These are phyloP conservation scores for Boletus huronensis DNA, from an alignment of 768 basidiomycete species.

Conservation along the genomic window DNA sequence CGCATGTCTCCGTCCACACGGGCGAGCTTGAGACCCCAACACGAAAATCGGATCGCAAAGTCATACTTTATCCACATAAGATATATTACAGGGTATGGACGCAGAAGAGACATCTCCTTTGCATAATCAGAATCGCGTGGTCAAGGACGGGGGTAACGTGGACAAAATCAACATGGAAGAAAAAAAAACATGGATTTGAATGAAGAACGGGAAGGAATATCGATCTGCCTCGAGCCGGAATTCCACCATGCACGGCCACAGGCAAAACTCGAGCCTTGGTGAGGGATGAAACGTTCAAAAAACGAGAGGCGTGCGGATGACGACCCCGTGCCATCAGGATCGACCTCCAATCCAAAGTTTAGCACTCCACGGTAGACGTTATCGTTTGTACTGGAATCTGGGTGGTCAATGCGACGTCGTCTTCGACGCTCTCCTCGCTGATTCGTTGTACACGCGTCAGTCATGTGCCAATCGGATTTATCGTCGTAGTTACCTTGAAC, in stretches of 20 bases:
- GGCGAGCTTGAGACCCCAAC: background rate
- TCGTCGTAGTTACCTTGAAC: background rate
- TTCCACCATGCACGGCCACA: background rate
- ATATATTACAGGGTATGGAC: background rate
- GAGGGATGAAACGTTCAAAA: background rate
- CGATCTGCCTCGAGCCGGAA: background rate
- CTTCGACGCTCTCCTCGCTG: background rate
- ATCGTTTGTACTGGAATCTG: slow-evolving; percentile 1
- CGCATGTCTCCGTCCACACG: background rate
- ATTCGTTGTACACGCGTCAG: background rate
- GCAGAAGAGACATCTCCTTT: too few relatives aligned
- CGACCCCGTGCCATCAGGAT: background rate
- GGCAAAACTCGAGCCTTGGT: background rate
- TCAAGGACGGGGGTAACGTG: background rate
- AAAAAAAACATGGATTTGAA: background rate
- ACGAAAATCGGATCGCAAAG: background rate
- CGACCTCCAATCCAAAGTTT: background rate
- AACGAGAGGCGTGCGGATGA: background rate
- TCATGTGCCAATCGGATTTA: background rate
- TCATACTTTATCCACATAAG: background rate
- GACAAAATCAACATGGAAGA: background rate
- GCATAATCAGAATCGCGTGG: background rate
- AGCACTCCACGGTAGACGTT: background rate
- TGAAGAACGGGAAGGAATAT: background rate
- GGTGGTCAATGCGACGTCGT: slow-evolving; percentile 1